Percentiles rank a stretch among this genome's conserved stretches.
phyloP scores from a whole-genome alignment of 2,329 filamentous ascomycete species.

The Mycogone perniciosa region DNA sequence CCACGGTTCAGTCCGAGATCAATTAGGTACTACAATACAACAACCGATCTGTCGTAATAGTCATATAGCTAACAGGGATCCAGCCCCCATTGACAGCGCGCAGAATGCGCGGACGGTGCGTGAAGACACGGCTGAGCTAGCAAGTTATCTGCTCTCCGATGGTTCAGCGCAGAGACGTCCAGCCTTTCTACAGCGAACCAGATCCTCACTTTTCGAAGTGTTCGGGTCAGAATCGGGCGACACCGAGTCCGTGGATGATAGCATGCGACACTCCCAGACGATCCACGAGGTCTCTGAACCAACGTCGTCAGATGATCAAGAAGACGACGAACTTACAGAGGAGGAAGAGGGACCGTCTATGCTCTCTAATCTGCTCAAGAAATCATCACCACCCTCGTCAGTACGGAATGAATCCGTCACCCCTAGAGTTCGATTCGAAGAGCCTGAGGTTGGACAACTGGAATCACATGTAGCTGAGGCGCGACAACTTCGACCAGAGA shows the following conservation, averaged over 20 bases:
- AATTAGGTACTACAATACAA: conserved; percentile 42
- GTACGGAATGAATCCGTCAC: conserved; percentile 14
- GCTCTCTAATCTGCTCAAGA: conserved; percentile 44
- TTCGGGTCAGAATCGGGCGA: conserved; percentile 20
- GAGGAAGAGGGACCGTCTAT: conserved; percentile 32
- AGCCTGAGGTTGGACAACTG: background rate
- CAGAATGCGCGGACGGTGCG: conserved; percentile 74
- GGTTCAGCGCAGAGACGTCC: conserved; percentile 39
- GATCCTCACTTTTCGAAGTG: conserved; percentile 25
- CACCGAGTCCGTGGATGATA: conserved; percentile 18
- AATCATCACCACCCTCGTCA: conserved; percentile 42
- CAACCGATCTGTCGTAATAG: background rate
- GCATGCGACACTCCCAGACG: conserved; percentile 34
- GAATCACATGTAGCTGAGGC: conserved; percentile 4
- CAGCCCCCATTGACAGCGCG: conserved; percentile 57
- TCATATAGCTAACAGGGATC: conserved; percentile 6
- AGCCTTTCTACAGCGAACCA: conserved; percentile 38
- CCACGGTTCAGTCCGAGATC: conserved; percentile 56
- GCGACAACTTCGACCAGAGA: conserved; percentile 10
- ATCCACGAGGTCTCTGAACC: conserved; percentile 57
- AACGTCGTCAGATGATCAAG: conserved; percentile 20
- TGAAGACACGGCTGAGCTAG: conserved; percentile 81
- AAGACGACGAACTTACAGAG: conserved; percentile 11
- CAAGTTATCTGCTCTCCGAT: conserved; percentile 71
- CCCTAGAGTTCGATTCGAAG: conserved; percentile 4